Base-by-base conservation (phyloP, 164 flowering plant species). In the Nelumbo lutea region DNA sequence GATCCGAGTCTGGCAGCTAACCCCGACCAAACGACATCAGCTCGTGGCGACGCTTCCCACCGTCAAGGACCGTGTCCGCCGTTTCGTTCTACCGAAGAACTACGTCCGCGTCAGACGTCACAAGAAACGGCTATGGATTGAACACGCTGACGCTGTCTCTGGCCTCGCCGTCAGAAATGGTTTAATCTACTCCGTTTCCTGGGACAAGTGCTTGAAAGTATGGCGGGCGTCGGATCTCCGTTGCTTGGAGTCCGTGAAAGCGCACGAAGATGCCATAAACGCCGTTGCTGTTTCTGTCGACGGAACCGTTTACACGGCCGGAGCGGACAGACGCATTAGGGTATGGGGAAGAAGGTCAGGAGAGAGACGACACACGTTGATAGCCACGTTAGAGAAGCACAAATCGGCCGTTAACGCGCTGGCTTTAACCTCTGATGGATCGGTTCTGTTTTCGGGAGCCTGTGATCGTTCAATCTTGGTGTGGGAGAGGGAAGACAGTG, bases 401-500 rank as follows among this genome's bases (percentile, higher is more conserved):
- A 85, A 81, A 55, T 93, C 98, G 6, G 90, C 94, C 1, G 94
- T 93, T 2, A 93, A 93, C 60, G 94, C 97, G 0, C 68, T 93
- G 43, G 88, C 92, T 0, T 59, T 93, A 70, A 84, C 61, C 72
- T 60, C 15, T 7, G 86, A 84, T 70, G 92, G 86, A 1, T 77
- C 88, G 67, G 79, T 89, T 1, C 64, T 93, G 65, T 93, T 86
- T 69, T 93, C 98, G 9, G 98, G 97, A 0, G 81, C 97, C 3
- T 86, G 90, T 68, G 98, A 93, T 80, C 84, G 96, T 60, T 93
- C 97, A 56, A 88, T 93, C 4, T 61, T 90, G 79, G 92, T 93
- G 15, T 93, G 98, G 97, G 97, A 93, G 74, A 82, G 85, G 64
- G 96, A 90, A 72, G 94, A 88, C 72, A 88, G 86, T 55, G 92